Conservation (phyloP, 371 early-diverging fungal genomes). For the Aphelidium insulamus region DNA sequence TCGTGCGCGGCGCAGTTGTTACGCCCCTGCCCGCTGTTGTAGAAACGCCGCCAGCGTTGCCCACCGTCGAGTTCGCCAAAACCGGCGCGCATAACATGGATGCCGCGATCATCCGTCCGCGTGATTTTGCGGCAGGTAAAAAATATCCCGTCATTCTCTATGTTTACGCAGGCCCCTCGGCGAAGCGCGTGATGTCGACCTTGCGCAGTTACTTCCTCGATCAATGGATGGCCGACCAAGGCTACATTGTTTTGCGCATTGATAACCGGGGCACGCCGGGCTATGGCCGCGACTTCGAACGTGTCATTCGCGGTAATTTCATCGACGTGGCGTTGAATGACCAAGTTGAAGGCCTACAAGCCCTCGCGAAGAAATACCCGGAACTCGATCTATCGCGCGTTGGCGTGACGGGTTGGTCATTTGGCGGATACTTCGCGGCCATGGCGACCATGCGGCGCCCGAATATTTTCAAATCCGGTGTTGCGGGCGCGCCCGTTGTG, state of each 20-base stretch:
- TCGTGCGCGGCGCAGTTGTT: no score
- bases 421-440: conserved; percentile 47
- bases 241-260: conserved; percentile 35
- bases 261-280: conserved; percentile 51
- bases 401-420: conserved; percentile 46
- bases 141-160: conserved; percentile 10
- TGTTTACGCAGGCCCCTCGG: conserved; percentile 15
- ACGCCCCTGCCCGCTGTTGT: no score
- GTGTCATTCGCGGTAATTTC: conserved; percentile 20
- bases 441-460: conserved; percentile 41
- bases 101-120: no score
- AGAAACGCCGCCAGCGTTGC: no score
- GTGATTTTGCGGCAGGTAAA: conserved; percentile 1
- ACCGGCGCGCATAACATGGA: no score
- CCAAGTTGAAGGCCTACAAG: conserved; percentile 36
- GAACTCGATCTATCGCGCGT: conserved; percentile 30
- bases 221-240: not conserved
- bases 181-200: conserved; percentile 20
- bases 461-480: conserved; percentile 32
- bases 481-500: conserved; percentile 60
- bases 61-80: no score
- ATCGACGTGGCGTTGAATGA: conserved; percentile 43
- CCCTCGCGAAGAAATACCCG: conserved; percentile 12
- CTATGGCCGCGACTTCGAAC: conserved; percentile 42
- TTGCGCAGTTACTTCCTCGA: not conserved